A percentile compares a stretch with the other conserved stretches of the same genome.
Evolutionary conservation across 116 monocot genomes (phyloP).

Genomic region (Papilionanthe hybrid): DNA sequence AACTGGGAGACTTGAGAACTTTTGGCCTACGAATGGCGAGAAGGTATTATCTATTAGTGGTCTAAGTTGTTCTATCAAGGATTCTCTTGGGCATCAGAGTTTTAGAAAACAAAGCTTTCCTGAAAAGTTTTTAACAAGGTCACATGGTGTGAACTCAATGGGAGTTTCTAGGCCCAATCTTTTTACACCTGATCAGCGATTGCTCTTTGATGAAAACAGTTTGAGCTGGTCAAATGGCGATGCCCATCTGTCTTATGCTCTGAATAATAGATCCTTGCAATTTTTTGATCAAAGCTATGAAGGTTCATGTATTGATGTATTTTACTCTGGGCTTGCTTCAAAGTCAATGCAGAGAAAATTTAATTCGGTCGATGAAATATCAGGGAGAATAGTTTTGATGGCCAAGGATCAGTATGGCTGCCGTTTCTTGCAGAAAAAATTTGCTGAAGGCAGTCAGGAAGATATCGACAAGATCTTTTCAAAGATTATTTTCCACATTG

Average conservation of each 20-base stretch:
- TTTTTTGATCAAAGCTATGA: neutral
- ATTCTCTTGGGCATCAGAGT: constrained; percentile 1
- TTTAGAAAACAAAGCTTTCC: constrained; percentile 18
- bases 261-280: constrained; percentile 11
- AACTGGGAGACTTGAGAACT: constrained; percentile 6
- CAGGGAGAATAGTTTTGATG: constrained; percentile 27
- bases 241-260: neutral
- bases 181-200: constrained; percentile 3
- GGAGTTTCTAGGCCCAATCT: constrained; percentile 13
- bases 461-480: constrained; percentile 46
- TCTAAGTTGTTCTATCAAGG: neutral
- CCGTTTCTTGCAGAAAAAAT: constrained; percentile 47
- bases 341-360: constrained; percentile 8
- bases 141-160: constrained; percentile 20
- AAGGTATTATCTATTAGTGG: constrained; percentile 4
- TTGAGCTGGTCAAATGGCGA: constrained; percentile 8
- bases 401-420: constrained; percentile 63
- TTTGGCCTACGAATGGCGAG: neutral
- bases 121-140: constrained; percentile 29
- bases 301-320: constrained; percentile 11
- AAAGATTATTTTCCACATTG: constrained; percentile 40
- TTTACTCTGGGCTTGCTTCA: neutral
- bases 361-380: constrained; percentile 33
- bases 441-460: constrained; percentile 31
- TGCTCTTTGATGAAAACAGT: constrained; percentile 8